Base-by-base conservation (phyloP, 768 basidiomycete species). In the Serpula lacrymans region DNA sequence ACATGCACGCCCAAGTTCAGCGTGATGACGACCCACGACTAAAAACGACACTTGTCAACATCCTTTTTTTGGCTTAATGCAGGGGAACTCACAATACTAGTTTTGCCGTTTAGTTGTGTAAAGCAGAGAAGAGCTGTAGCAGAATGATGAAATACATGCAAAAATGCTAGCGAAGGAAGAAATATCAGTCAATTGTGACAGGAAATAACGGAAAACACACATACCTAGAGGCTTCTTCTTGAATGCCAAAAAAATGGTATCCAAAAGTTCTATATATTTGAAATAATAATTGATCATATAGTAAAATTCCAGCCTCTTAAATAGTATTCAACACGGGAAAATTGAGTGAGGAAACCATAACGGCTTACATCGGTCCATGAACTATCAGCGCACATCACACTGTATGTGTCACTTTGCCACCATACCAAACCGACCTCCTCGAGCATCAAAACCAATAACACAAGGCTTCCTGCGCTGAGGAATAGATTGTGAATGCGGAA, bases 281-380 rank as follows among this genome's bases (percentile, higher is more conserved):
- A 96, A 90, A 68, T 84, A 93, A 70, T 98, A 99, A 72, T 99
- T 99, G 73, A 97, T 74, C 75, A 98, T 92, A 72, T 99, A 98
- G 72, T 89, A 97, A 57, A 93, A 85, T 69, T 97, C 88, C 62
- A 97, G 73, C 60, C 77, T 79, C 93, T 96, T 55, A 11, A 31
- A 16, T 29, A 7, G 32, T 38, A 21, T 22, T 13, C 40, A 46
- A 23, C 37, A 35, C 34, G 25, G 49, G n/a, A 14, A 35, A 41
- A 7, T 32, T 21, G 16, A 18, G 39, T 31, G 37, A 32, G 37
- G 14, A 30, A 35, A 24, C 34, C 28, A 31, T 30, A 77, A n/a
- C n/a, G n/a, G n/a, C 87, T 57, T 54, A 95, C 94, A 49, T 82
- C 72, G 29, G 95, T 94, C 91, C 91, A 99, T 40, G 92, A 80